Evolutionary conservation across 176 grass and related monocot genomes (phyloP), one percentile per base, ranked within the genome.

Genomic region (Cenchrus purpureus): DNA sequence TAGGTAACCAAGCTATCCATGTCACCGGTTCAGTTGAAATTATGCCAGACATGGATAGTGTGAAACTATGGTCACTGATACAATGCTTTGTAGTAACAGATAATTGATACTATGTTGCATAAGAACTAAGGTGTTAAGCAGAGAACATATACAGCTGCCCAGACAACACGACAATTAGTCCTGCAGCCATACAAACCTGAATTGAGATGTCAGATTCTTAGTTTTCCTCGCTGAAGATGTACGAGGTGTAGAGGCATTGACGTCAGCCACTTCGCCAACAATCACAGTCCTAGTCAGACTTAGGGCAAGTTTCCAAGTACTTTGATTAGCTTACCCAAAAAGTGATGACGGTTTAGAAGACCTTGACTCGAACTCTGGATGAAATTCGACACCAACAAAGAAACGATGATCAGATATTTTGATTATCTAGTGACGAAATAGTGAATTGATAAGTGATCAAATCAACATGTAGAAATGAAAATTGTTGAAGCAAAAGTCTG

Each of bases 291-390:
- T 51, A 51, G 49, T 51, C 49, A 51, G 49, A 2, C 10, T 51
- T 51, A 12, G 1, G 49, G 49, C 49, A 25, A 51, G 44, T 50
- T 73, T 32, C 12, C 15, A 51, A 9, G 28, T 34, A 4, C 19
- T 75, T 57, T 73, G 49, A 51, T 51, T 51, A 10, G 49, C 49
- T 91, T 92, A 98, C 96, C 96, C 68, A 93, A 92, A 98, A 52
- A 95, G 80, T 12, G 93, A 84, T 63, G 96, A 95, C 77, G 96
- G 96, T 51, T 90, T 95, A 58, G 92, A 88, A 62, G 96, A 91
- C 74, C 93, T 88, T 67, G 96, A 98, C 87, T 95, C 92, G 81
- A 98, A 98, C 82, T 98, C 96, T 0, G 93, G 96, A 91, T 98
- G 96, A 74, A 98, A 98, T 74, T 98, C 93, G 53, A 92, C 88